phyloP scores from a whole-genome alignment of 148 eudicot genomes.

The Mesembryanthemum crystallinum region DNA sequence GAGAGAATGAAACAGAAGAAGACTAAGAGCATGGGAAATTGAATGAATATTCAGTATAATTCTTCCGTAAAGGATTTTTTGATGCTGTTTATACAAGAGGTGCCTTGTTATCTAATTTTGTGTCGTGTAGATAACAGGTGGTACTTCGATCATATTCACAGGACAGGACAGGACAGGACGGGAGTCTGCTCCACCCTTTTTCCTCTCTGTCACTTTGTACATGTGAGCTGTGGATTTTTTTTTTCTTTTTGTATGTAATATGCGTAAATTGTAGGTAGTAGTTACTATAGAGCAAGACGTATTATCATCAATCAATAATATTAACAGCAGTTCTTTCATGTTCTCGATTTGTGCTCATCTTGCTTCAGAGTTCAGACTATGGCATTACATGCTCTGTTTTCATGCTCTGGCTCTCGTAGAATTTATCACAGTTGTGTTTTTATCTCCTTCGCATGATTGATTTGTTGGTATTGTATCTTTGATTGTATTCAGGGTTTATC shows the following conservation, averaged over 20 bases:
- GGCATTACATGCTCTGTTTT: not conserved
- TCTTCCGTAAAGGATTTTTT: constrained; percentile 2
- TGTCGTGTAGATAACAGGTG: constrained; percentile 31
- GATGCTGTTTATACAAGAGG: constrained; percentile 17
- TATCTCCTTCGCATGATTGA: no score
- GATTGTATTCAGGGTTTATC: no score
- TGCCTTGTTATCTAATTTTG: constrained; percentile 34
- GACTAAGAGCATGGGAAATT: constrained; percentile 7
- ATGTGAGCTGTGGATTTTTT: constrained; percentile 26
- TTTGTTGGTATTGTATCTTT: no score
- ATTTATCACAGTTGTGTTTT: no score
- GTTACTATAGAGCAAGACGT: not conserved
- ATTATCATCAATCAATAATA: not conserved
- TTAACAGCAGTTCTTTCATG: not conserved
- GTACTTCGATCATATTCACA: constrained; percentile 21
- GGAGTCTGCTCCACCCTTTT: not conserved
- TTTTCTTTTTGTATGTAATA: constrained; percentile 12
- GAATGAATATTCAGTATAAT: constrained; percentile 2
- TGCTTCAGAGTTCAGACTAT: no score
- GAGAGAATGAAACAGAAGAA: constrained; percentile 16
- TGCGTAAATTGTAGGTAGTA: not conserved
- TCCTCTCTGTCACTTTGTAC: constrained; percentile 23
- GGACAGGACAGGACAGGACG: constrained; percentile 20
- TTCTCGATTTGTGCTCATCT: no score
- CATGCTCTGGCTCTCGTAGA: no score